A percentile compares a stretch with the other conserved stretches of the same genome.
Evolutionary conservation across 495 filamentous ascomycete genomes (phyloP).

Genomic region (Sabuloglossum arenarium): DNA sequence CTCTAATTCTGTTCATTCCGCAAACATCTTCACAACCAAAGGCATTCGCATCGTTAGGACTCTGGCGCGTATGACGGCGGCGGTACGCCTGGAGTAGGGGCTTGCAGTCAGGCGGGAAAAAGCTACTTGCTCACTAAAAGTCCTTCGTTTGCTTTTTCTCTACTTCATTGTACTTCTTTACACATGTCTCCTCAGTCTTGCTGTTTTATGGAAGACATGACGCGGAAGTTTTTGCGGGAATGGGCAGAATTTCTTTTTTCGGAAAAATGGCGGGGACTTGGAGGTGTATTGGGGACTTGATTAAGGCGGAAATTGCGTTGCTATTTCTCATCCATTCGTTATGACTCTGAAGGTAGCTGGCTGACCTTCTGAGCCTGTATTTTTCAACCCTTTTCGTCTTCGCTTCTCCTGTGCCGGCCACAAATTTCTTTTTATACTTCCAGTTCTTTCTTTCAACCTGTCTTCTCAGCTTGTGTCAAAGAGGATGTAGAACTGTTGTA

Average conservation of each 20-base stretch:
- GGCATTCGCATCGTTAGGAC: neutral
- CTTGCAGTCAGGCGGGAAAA: neutral
- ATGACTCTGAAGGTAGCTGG: slow-evolving; percentile 25
- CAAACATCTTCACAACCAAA: neutral
- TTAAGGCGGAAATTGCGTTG: slow-evolving; percentile 11
- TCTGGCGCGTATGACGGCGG: neutral
- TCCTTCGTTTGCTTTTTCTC: neutral
- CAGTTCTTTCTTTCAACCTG: neutral
- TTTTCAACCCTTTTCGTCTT: slow-evolving; percentile 10
- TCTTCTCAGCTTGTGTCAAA: neutral
- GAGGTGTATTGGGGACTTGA: slow-evolving; percentile 7
- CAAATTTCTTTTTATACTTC: slow-evolving; percentile 5
- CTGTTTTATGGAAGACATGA: slow-evolving; percentile 1
- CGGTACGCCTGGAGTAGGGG: neutral
- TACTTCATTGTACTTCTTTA: slow-evolving; percentile 1
- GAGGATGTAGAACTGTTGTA: neutral
- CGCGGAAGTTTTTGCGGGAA: neutral
- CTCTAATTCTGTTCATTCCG: neutral
- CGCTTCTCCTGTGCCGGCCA: slow-evolving; percentile 19
- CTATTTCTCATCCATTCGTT: slow-evolving; percentile 31
- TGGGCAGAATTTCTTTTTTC: slow-evolving; percentile 9
- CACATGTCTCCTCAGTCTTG: neutral
- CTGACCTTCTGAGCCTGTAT: slow-evolving; percentile 17
- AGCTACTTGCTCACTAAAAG: slow-evolving; percentile 1
- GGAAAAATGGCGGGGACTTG: slow-evolving; percentile 7